Evolutionary conservation across 176 grass and related monocot genomes (phyloP), one percentile per base, ranked within the genome.

Genomic region (Pontederia crassipes): DNA sequence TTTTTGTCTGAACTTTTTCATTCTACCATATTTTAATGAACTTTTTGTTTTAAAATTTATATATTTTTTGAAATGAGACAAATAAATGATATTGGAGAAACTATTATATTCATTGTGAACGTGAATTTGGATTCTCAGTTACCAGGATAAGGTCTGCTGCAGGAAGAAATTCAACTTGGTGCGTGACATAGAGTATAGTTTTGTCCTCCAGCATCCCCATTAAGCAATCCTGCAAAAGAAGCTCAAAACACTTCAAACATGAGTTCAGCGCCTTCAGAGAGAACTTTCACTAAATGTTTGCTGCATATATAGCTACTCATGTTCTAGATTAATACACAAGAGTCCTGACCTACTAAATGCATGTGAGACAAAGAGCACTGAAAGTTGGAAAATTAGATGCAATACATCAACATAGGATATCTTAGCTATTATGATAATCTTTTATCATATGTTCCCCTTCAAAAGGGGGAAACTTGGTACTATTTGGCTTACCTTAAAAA

Each of bases 151-250:
- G 70, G 57, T 98, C 87, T 1, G 93, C 93, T 3, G 57, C 79
- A 55, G 93, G 93, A 79, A 98, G 87, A 80, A 92, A 98, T 78
- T 98, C 93, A 11, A 98, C 87, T 86, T 98, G 93, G 72, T 98
- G 93, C 5, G 93, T 98, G 49, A 98, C 82, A 70, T 98, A 98
- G 48, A 98, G 9, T 81, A 98, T 77, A 48, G 93, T 98, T 76
- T 92, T 98, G 28, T 86, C 84, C 64, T 80, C 86, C 55, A 98
- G 93, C 61, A 86, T 57, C 28, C 87, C 87, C 93, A 98, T 85
- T 52, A 98, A 48, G 59, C 93, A 98, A 72, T 98, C 84, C 93
- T 98, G 79, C 17, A 87, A 49, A 77, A 27, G 28, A 70, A 72
- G 17, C 6, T 40, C 32, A 40, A 40, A 40, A 7, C 32, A 40